Evolutionary conservation across 139 green algal genomes (phyloP).

Genomic region (Tetradesmus obliquus): DNA sequence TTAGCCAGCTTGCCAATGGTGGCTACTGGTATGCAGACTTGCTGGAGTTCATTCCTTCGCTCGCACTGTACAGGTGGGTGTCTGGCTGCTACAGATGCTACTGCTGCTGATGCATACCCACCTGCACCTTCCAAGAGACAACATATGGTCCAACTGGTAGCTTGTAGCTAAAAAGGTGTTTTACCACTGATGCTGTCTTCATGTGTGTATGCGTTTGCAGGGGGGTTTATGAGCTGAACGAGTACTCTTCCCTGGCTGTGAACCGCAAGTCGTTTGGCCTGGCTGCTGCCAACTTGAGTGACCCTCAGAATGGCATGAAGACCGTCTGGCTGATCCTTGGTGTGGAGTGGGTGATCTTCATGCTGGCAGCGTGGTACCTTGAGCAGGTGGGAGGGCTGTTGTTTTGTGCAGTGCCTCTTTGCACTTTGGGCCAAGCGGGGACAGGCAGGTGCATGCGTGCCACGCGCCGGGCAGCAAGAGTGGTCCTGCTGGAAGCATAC

Average conservation of each 20-base stretch:
- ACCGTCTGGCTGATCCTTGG: constrained; percentile 75
- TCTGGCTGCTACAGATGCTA: neutral
- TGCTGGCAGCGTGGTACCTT: constrained; percentile 80
- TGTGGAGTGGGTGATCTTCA: constrained; percentile 86
- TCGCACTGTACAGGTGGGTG: constrained; percentile 81
- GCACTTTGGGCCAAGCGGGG: constrained; percentile 32
- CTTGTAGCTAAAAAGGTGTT: too few relatives aligned
- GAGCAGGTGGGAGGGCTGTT: constrained; percentile 62
- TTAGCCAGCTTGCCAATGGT: constrained; percentile 46
- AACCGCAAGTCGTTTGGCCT: constrained; percentile 70
- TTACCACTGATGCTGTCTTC: neutral
- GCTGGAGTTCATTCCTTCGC: constrained; percentile 84
- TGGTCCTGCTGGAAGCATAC: too few relatives aligned
- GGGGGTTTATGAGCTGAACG: constrained; percentile 70
- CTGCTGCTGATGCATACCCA: neutral
- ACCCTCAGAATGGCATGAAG: constrained; percentile 78
- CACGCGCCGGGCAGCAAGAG: too few relatives aligned
- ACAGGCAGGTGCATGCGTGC: neutral
- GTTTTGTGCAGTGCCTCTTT: neutral
- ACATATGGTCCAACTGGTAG: too few relatives aligned
- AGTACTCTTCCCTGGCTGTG: constrained; percentile 61
- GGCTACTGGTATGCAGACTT: constrained; percentile 64
- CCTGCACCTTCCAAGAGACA: too few relatives aligned
- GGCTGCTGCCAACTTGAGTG: constrained; percentile 68
- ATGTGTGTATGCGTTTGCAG: constrained; percentile 17